phyloP scores from a whole-genome alignment of 1,284 basidiomycete species.

The Puccinia hordei region DNA sequence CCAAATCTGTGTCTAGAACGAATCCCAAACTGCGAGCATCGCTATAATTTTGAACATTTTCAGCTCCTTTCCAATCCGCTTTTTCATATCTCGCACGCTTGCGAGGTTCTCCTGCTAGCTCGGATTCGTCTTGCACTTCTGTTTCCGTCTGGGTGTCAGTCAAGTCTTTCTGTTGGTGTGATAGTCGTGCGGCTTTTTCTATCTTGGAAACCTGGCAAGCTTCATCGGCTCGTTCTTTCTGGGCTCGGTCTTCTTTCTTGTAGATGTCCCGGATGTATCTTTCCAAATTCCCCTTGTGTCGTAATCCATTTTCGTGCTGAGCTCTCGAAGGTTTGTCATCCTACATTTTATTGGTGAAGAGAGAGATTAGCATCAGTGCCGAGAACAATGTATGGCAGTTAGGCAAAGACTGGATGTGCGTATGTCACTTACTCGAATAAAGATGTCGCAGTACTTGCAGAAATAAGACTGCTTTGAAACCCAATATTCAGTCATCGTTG shows the following conservation, averaged over 20 bases:
- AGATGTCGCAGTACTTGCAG: slow-evolving; percentile 82
- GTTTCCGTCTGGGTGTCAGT: slow-evolving; percentile 62
- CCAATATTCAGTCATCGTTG: slow-evolving; percentile 62
- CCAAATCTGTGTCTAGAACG: slow-evolving; percentile 68
- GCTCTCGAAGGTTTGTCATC: slow-evolving; percentile 67
- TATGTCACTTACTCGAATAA: slow-evolving; percentile 84
- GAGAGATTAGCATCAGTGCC: not conserved
- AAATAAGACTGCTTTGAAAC: slow-evolving; percentile 63
- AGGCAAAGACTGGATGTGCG: not conserved
- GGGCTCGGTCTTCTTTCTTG: slow-evolving; percentile 84
- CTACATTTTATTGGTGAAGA: slow-evolving; percentile 40
- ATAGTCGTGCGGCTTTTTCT: slow-evolving; percentile 63
- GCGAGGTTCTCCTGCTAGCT: slow-evolving; percentile 63
- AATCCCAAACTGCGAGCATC: slow-evolving; percentile 80
- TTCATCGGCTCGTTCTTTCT: slow-evolving; percentile 82
- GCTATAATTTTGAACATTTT: slow-evolving; percentile 80
- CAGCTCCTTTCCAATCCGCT: slow-evolving; percentile 65
- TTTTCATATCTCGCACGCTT: slow-evolving; percentile 56
- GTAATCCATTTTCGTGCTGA: slow-evolving; percentile 89
- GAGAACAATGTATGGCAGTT: not conserved
- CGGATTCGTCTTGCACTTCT: slow-evolving; percentile 69
- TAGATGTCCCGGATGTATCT: slow-evolving; percentile 87
- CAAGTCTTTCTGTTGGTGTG: slow-evolving; percentile 57
- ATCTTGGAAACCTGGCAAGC: slow-evolving; percentile 81
- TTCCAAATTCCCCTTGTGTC: slow-evolving; percentile 92